Conservation (phyloP, 2,329 filamentous ascomycete genomes). For the Pseudofabraea citricarpa region DNA sequence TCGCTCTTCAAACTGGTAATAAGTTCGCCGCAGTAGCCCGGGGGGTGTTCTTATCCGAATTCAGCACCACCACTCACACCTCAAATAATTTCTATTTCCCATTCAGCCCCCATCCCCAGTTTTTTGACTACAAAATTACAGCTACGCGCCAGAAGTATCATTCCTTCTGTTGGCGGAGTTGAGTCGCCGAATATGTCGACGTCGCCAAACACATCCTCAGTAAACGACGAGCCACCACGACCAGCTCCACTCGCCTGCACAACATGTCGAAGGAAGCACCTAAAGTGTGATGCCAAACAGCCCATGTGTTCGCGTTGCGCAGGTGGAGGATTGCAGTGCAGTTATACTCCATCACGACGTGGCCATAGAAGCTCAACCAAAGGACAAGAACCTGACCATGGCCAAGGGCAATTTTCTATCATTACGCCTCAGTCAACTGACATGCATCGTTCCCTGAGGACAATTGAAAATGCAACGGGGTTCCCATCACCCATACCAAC, state of each 20-base stretch:
- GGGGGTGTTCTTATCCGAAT: no score
- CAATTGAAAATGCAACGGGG: not conserved
- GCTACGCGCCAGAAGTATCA: no score
- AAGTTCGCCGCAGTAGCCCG: no score
- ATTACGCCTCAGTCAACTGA: conserved; percentile 37
- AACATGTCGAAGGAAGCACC: conserved; percentile 43
- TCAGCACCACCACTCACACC: no score
- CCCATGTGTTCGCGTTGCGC: conserved; percentile 65
- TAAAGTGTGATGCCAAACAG: conserved; percentile 65
- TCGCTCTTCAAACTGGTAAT: no score
- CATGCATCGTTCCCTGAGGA: not conserved
- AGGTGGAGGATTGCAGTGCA: conserved; percentile 53
- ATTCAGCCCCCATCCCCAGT: no score
- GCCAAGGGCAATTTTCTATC: conserved; percentile 5
- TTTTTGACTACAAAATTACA: no score
- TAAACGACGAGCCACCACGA: not conserved
- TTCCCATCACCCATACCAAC: not conserved
- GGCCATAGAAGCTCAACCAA: conserved; percentile 66
- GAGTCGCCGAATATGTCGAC: not conserved
- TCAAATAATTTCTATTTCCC: no score
- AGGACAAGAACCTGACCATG: conserved; percentile 32
- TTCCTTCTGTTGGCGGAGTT: no score
- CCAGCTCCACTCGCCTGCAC: conserved; percentile 12
- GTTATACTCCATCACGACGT: conserved; percentile 68
- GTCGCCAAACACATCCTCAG: not conserved